Evolutionary conservation across 2,329 filamentous ascomycete species (phyloP).

Genomic region (Domatiomyces globalis): DNA sequence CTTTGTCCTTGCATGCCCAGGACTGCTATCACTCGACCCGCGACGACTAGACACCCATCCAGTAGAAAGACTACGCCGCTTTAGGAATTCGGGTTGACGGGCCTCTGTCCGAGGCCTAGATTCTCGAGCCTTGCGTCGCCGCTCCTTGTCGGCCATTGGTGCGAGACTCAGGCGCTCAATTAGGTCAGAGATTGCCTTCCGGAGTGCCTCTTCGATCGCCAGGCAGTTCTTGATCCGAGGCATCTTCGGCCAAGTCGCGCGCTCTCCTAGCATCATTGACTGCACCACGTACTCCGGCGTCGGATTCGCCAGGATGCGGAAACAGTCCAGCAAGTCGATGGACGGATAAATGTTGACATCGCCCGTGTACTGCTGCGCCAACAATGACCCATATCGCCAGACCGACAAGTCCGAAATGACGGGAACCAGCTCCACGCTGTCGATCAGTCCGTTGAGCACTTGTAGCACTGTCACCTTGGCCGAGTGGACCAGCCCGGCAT

Average conservation of each 20-base stretch:
- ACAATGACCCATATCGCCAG: conserved; percentile 63
- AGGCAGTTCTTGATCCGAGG: conserved; percentile 74
- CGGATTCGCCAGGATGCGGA: conserved; percentile 68
- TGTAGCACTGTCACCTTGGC: conserved; percentile 54
- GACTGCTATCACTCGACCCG: not conserved
- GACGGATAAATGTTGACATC: conserved; percentile 89
- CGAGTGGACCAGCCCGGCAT: conserved; percentile 65
- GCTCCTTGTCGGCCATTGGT: conserved; percentile 7
- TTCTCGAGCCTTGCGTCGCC: conserved; percentile 4
- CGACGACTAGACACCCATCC: not conserved
- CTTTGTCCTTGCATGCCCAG: not conserved
- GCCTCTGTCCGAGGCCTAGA: not conserved
- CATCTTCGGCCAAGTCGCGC: conserved; percentile 83
- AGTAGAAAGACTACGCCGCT: conserved; percentile 5
- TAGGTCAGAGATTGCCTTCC: conserved; percentile 23
- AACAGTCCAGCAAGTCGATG: conserved; percentile 58
- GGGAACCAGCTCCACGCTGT: not conserved
- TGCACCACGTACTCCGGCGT: conserved; percentile 73
- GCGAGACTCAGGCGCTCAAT: conserved; percentile 13
- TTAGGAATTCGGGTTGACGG: conserved; percentile 2
- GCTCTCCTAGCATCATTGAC: conserved; percentile 62
- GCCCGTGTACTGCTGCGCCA: conserved; percentile 83
- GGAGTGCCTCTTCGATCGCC: conserved; percentile 70
- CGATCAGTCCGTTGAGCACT: not conserved
- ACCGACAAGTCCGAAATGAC: conserved; percentile 47